Evolutionary conservation across 345 rosid genomes (phyloP).

Genomic region (Bretschneidera sinensis): DNA sequence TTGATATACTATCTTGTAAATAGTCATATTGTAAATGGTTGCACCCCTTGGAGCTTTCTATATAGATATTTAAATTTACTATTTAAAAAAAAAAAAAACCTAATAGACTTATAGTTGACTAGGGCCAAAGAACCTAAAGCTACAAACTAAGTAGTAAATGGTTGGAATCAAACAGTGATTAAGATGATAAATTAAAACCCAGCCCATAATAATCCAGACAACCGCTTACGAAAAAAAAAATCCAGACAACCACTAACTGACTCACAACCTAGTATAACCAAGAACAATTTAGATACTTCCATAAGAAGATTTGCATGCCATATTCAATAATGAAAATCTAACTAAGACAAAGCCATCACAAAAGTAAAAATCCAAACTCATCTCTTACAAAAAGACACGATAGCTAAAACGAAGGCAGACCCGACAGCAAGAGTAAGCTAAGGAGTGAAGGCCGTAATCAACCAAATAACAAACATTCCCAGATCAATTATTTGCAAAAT

Average conservation of each 20-base stretch:
- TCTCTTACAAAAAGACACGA: neutral
- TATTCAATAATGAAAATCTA: too few relatives aligned
- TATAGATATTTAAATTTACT: too few relatives aligned
- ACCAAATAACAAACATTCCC: neutral
- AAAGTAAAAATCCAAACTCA: neutral
- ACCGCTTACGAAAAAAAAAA: too few relatives aligned
- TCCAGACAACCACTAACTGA: neutral
- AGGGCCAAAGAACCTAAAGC: too few relatives aligned
- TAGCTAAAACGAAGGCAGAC: conserved; percentile 13
- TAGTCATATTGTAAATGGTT: too few relatives aligned
- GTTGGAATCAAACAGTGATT: neutral
- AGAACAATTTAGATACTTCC: neutral
- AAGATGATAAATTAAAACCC: neutral
- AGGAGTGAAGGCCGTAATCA: neutral
- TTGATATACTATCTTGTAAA: too few relatives aligned
- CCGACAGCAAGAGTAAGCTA: neutral
- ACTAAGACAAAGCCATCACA: neutral
- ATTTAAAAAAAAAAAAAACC: too few relatives aligned
- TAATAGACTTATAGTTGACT: too few relatives aligned
- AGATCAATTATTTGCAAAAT: neutral
- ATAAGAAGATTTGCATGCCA: neutral
- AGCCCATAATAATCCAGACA: too few relatives aligned
- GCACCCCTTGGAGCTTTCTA: too few relatives aligned
- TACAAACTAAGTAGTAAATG: too few relatives aligned
- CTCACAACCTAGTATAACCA: neutral